Conservation (phyloP, 352 stramenopile genomes). For the Phytopythium litorale region DNA sequence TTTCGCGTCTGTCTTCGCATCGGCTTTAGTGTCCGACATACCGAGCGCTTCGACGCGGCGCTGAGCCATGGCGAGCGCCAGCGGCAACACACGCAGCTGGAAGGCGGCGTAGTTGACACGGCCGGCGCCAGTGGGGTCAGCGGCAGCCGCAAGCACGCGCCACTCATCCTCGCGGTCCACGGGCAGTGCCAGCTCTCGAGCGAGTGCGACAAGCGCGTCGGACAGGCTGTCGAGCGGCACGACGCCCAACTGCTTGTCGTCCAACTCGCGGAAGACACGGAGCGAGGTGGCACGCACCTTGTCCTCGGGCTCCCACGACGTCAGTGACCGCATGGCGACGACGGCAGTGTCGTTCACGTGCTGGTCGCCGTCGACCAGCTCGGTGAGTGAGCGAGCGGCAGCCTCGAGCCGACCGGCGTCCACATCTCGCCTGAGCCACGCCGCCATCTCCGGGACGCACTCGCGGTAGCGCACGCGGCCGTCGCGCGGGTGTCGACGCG, state of each 20-base stretch:
- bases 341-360: conserved; percentile 14
- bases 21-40: not conserved
- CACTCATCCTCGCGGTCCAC: conserved; percentile 19
- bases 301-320: conserved; percentile 16
- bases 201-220: conserved; percentile 20
- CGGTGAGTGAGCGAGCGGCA: not conserved
- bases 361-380: not conserved
- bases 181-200: conserved; percentile 12
- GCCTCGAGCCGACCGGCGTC: conserved; percentile 22
- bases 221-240: conserved; percentile 35
- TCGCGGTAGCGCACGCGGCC: conserved; percentile 45
- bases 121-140: conserved; percentile 38
- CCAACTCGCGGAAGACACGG: conserved; percentile 32
- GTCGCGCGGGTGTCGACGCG: conserved; percentile 12
- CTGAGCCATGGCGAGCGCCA: conserved; percentile 34
- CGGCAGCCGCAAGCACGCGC: conserved; percentile 31
- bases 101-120: conserved; percentile 62
- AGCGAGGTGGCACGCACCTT: conserved; percentile 23
- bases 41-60: conserved; percentile 8
- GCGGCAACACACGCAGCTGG: conserved; percentile 45
- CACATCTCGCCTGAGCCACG: conserved; percentile 26
- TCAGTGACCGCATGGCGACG: not conserved
- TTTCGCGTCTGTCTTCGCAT: not conserved
- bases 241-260: conserved; percentile 27
- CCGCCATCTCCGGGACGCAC: conserved; percentile 23